Percentiles rank a stretch among this genome's conserved stretches.
Evolutionary conservation across 768 basidiomycete species (phyloP).

Genomic region (Mycena sanguinolenta): DNA sequence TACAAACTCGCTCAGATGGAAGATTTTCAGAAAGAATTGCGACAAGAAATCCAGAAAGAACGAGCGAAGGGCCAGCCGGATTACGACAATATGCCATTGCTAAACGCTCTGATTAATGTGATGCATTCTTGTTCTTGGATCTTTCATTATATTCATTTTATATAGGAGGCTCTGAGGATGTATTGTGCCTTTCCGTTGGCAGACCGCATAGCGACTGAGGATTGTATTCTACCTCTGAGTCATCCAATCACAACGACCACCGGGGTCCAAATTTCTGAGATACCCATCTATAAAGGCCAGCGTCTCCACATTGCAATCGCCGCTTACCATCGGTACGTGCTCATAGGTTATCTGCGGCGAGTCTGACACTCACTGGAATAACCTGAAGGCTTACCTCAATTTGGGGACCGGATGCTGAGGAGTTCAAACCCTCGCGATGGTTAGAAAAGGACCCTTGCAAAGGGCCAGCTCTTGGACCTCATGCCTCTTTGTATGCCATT

Average conservation of each 20-base stretch:
- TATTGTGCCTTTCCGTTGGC: background rate
- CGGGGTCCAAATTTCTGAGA: constrained; percentile 20
- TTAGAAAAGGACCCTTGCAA: background rate
- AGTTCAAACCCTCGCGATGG: constrained; percentile 31
- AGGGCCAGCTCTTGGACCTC: background rate
- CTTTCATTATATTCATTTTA: background rate
- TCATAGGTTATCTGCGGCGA: background rate
- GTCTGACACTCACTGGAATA: background rate
- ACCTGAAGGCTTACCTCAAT: no score
- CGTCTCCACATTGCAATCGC: constrained; percentile 28
- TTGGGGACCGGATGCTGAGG: constrained; percentile 38
- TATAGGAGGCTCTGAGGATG: constrained; percentile 2
- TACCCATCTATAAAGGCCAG: constrained; percentile 30
- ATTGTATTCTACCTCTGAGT: constrained; percentile 31
- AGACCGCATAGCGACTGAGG: constrained; percentile 21
- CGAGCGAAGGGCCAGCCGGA: background rate
- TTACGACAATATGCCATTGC: background rate
- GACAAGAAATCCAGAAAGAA: background rate
- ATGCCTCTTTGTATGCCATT: background rate
- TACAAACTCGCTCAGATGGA: background rate
- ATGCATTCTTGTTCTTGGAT: background rate
- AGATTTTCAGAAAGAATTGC: background rate
- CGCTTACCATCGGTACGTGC: constrained; percentile 22
- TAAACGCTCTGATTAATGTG: background rate
- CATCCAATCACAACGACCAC: constrained; percentile 25